phyloP scores from a whole-genome alignment of 495 filamentous ascomycete species.

The Penicillium angulare region DNA sequence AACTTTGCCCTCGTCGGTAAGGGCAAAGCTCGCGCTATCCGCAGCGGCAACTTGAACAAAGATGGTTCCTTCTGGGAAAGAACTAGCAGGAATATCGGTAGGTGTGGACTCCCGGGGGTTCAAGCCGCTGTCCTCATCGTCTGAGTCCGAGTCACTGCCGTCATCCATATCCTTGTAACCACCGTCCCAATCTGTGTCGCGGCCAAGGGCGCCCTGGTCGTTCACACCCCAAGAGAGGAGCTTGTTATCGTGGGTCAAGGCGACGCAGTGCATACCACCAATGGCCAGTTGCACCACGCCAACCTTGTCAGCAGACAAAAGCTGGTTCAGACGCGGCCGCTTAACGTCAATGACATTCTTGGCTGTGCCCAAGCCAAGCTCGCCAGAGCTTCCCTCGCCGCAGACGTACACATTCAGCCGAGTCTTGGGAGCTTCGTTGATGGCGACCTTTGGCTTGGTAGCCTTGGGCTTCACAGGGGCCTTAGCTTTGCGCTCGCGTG shows the following conservation, averaged over 20 bases:
- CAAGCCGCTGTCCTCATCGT: constrained; percentile 56
- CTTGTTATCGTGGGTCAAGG: constrained; percentile 60
- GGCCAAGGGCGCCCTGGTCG: constrained; percentile 63
- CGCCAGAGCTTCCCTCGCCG: constrained; percentile 65
- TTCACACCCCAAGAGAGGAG: constrained; percentile 70
- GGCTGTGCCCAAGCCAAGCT: constrained; percentile 62
- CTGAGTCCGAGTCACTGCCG: constrained; percentile 47
- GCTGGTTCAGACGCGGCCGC: constrained; percentile 63
- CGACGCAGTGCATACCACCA: constrained; percentile 66
- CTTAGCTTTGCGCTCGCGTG: constrained; percentile 28
- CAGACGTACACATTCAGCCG: constrained; percentile 66
- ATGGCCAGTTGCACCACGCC: constrained; percentile 61
- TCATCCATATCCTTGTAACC: constrained; percentile 64
- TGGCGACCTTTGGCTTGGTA: constrained; percentile 32
- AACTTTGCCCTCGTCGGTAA: constrained; percentile 64
- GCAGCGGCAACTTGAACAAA: constrained; percentile 62
- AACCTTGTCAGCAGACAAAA: constrained; percentile 55
- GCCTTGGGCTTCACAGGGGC: constrained; percentile 29
- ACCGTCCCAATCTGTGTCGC: constrained; percentile 60
- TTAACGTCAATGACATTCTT: constrained; percentile 65
- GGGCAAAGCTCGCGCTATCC: constrained; percentile 62
- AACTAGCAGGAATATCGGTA: constrained; percentile 48
- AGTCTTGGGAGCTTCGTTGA: constrained; percentile 44
- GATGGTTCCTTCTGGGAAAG: constrained; percentile 53
- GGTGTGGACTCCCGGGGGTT: constrained; percentile 63